Base-by-base conservation (phyloP, 192 early-diverging fungal species). In the Paraglomus brasilianum region DNA sequence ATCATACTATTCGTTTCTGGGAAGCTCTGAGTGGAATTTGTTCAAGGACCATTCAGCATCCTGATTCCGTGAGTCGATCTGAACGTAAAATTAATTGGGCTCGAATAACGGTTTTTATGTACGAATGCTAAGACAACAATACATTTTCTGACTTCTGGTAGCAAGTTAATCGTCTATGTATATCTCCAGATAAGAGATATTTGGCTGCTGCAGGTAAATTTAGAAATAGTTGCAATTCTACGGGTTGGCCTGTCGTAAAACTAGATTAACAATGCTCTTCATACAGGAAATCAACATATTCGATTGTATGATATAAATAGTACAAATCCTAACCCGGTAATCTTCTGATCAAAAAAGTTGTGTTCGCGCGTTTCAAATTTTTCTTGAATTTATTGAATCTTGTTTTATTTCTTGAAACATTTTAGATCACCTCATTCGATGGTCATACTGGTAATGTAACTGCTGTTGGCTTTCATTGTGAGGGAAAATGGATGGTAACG, bases 121-220 rank as follows among this genome's bases (percentile, higher is more conserved):
- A 38, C 13, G 17, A 15, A 43, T 72, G 21, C 45, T 5, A 30
- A 39, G 8, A 5, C 40, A 24, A n/a, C n/a, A n/a, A n/a, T 41
- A 5, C 15, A 57, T 45, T 13, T 10, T 24, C 53, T 22, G 1
- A 50, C 24, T 24, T 62, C 8, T 21, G 55, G 56, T 66, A 93
- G 92, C 92, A 94, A 88, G 90, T 95, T 19, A 95, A 95, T 74
- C 75, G 88, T 51, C 76, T 95, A 38, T 86, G 87, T 43, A 93
- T 95, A 10, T 93, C 93, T 11, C 92, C 92, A 8, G 93, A 95
- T 73, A 95, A 95, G 67, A 82, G 92, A 21, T 89, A 87, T 72
- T 74, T 95, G 14, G 93, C 88, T 13, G 93, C 93, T 10, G 91
- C 92, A 30, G 92, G 90, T 84, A 72, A 42, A 14, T 58, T 5